Base-by-base conservation (phyloP, 345 rosid genomes). In the Trapa bicornis region DNA sequence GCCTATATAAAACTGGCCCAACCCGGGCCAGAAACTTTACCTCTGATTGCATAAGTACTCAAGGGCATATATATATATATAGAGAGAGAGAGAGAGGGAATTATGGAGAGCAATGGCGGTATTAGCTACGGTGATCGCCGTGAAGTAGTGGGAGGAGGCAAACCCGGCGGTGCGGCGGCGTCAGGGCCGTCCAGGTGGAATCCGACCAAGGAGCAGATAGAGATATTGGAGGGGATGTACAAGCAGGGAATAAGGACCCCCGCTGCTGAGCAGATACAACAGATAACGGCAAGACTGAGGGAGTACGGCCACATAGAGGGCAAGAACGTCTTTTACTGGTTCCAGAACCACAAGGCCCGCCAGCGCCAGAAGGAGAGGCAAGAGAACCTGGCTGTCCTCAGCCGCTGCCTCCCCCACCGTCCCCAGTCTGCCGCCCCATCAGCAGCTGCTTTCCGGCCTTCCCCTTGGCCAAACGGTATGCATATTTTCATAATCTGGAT, bases 281-380 rank as follows among this genome's bases (percentile, higher is more conserved):
- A 86, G 65, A 94, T 94, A 70, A 84, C 97, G 2, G 71, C 68
- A 29, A 82, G 85, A 69, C 96, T 94, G 36, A 85, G 81, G 36
- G 89, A 74, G 4, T 81, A 71, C 67, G 97, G 99, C n/a, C 85
- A 83, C 66, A 94, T 94, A 56, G 97, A 94, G 77, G 99, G 97
- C n/a, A 91, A 94, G 75, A 94, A 94, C 75, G 99, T 94, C 36
- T 94, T 94, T 56, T 94, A 94, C 65, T 91, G 99, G 99, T 94
- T 94, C 63, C 99, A 94, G 68, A 94, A 94, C 82, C 97, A 94
- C 38, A 91, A 91, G 79, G 99, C 99, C 33, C 83, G 99, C 57
- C 97, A 84, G 70, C 82, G 97, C 52, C 99, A 89, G 79, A 91
- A 87, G 78, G 95, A 86, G 78, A 91, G 86, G 74, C 91, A 87